Conservation (phyloP, 768 basidiomycete genomes). For the Amanita pseudoporphyria region DNA sequence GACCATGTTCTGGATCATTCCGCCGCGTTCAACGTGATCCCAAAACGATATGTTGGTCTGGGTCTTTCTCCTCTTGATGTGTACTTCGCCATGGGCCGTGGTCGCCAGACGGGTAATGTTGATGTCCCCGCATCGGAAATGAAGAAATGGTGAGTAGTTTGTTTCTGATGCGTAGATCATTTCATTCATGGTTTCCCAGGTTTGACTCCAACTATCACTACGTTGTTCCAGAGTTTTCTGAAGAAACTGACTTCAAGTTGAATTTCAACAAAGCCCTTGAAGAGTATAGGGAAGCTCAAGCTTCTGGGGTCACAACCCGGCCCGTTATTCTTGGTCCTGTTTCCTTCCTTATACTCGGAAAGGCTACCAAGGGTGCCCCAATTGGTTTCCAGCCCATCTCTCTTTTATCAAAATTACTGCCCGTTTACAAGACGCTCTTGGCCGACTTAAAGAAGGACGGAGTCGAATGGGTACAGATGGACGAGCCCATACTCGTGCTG, state of each 20-base stretch:
- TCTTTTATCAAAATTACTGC: conserved; percentile 81
- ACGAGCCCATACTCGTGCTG: conserved; percentile 93
- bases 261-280: conserved; percentile 92
- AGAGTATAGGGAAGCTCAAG: conserved; percentile 93
- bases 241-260: conserved; percentile 87
- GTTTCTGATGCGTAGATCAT: not conserved
- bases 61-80: conserved; percentile 85
- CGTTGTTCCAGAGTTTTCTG: conserved; percentile 94
- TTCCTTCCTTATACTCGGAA: conserved; percentile 91
- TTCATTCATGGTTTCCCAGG: conserved; percentile 33
- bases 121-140: conserved; percentile 98
- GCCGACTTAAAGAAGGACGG: conserved; percentile 88
- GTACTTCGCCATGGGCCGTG: conserved; percentile 99
- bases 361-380: conserved; percentile 77
- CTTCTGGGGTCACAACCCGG: conserved; percentile 79
- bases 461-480: conserved; percentile 91
- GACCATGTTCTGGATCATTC: conserved; percentile 99
- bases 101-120: conserved; percentile 87
- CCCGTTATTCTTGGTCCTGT: conserved; percentile 95
- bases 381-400: conserved; percentile 85
- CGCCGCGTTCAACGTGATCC: conserved; percentile 92
- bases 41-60: conserved; percentile 84
- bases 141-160: conserved; percentile 87
- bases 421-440: conserved; percentile 86
- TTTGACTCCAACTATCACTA: conserved; percentile 99